These are phyloP conservation scores for Verticillium nonalfalfae DNA, from an alignment of 2,329 filamentous ascomycete genomes.

Conservation along the genomic window DNA sequence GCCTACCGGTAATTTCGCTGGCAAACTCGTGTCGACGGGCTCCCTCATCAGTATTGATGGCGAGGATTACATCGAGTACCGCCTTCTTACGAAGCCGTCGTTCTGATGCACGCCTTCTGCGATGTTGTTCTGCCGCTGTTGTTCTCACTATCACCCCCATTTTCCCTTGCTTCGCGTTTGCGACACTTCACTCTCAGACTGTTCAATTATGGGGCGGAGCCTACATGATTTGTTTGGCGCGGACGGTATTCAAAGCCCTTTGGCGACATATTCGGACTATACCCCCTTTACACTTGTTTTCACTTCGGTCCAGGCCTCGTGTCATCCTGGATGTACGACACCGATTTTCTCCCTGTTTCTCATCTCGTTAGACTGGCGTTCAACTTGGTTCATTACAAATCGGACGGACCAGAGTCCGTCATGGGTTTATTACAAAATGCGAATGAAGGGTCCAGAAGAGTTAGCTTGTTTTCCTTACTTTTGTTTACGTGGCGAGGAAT, in stretches of 20 bases:
- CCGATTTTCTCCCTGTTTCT: not conserved
- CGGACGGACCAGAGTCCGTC: not conserved
- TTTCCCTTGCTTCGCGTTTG: not conserved
- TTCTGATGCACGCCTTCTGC: slow-evolving; percentile 31
- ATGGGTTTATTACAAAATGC: not conserved
- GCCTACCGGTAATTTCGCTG: slow-evolving; percentile 51
- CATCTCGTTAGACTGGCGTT: not conserved
- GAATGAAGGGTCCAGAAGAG: not conserved
- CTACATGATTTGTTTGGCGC: not conserved
- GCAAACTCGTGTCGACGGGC: slow-evolving; percentile 57
- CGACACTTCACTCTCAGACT: not conserved
- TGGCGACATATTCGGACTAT: not conserved
- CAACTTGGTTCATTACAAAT: not conserved
- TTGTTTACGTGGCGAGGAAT: not conserved
- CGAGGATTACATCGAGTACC: slow-evolving; percentile 62
- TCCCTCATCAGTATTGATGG: slow-evolving; percentile 59
- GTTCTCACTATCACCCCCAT: not conserved
- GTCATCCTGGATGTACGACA: not conserved
- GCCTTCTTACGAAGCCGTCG: slow-evolving; percentile 56
- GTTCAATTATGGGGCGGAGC: not conserved
- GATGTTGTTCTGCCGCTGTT: not conserved
- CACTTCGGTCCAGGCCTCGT: slow-evolving; percentile 1
- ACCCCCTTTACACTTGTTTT: slow-evolving; percentile 1
- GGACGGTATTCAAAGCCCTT: not conserved
- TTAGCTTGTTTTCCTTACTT: not conserved